phyloP scores from a whole-genome alignment of 2,329 filamentous ascomycete species.

The Chaetomiaceae sp. region DNA sequence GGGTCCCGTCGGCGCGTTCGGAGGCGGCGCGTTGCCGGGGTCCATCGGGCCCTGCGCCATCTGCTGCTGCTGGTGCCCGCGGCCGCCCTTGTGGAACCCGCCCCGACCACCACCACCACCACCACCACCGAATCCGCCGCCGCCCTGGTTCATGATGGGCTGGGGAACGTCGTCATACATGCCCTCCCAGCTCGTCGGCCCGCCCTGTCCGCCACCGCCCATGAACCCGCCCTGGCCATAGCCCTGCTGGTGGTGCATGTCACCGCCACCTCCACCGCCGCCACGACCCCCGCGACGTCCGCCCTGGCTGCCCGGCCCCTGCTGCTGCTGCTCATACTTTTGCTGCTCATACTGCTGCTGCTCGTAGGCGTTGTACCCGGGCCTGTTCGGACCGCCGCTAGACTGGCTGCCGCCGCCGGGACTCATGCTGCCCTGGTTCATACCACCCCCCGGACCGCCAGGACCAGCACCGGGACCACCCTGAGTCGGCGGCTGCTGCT shows the following conservation, averaged over 20 bases:
- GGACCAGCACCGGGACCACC: not conserved
- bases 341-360: conserved; percentile 73
- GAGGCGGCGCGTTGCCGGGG: conserved; percentile 60
- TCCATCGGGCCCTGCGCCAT: conserved; percentile 40
- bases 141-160: conserved; percentile 55
- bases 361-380: conserved; percentile 64
- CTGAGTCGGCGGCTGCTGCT: conserved; percentile 23
- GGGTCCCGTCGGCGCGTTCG: conserved; percentile 87
- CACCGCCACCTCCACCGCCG: conserved; percentile 22
- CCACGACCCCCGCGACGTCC: conserved; percentile 43
- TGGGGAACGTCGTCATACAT: conserved; percentile 97
- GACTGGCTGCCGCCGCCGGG: not conserved
- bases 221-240: conserved; percentile 21
- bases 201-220: conserved; percentile 32
- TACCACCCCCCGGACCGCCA: conserved; percentile 2
- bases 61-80: conserved; percentile 31
- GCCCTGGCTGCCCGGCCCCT: conserved; percentile 29
- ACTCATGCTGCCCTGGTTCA: conserved; percentile 12
- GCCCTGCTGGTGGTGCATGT: conserved; percentile 31
- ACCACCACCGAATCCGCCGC: conserved; percentile 33
- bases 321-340: conserved; percentile 60
- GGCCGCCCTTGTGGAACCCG: conserved; percentile 35
- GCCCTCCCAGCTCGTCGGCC: conserved; percentile 88
- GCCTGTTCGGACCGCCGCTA: conserved; percentile 3
- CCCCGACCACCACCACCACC: conserved; percentile 34